Evolutionary conservation across 2,329 filamentous ascomycete genomes (phyloP), one percentile per base, ranked within the genome.

Genomic region (Ilyonectria robusta): DNA sequence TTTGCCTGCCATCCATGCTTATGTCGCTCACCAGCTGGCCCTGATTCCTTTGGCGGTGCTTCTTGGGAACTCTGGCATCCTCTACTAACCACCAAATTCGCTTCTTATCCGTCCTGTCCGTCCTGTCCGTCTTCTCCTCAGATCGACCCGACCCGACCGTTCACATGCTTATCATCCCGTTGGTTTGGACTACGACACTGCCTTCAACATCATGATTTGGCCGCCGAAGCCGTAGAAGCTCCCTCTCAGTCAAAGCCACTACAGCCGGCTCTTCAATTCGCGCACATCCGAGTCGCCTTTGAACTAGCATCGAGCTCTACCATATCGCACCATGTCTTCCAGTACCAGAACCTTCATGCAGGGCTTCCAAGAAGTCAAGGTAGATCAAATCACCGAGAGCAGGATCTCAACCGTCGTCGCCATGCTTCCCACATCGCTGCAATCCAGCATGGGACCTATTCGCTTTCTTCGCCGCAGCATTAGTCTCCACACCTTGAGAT

Each of bases 351-450:
- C 66, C 23, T 73, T 72, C 47, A 58, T 68, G 8, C 68, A 75
- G 31, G 64, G 71, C 47, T 72, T 78, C 3, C 74, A 76, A 31
- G 76, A 78, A 58, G 66, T 78, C 58, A 74, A 77, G 46, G 70
- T 78, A 65, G 78, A 79, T 15, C 76, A 77, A 48, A 75, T 76
- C 57, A 77, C 74, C n/a, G 73, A 78, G 59, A 78, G 77, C 57
- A 75, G 78, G 57, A 78, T 83, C 51, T 86, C 85, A 23, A 84
- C 84, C 66, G 80, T 89, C 17, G 87, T 86, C 75, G 82, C 84
- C 6, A 83, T 89, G 64, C 83, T 90, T 8, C 87, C 88, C 4
- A 79, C 81, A 1, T 81, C 86, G 5, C 79, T 90, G 6, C 85
- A 86, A 72, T 85, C 81, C 40, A 81, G 84, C 64, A 80, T 89